These are phyloP conservation scores for Auriscalpium vulgare DNA, from an alignment of 768 basidiomycete species.

Conservation along the genomic window DNA sequence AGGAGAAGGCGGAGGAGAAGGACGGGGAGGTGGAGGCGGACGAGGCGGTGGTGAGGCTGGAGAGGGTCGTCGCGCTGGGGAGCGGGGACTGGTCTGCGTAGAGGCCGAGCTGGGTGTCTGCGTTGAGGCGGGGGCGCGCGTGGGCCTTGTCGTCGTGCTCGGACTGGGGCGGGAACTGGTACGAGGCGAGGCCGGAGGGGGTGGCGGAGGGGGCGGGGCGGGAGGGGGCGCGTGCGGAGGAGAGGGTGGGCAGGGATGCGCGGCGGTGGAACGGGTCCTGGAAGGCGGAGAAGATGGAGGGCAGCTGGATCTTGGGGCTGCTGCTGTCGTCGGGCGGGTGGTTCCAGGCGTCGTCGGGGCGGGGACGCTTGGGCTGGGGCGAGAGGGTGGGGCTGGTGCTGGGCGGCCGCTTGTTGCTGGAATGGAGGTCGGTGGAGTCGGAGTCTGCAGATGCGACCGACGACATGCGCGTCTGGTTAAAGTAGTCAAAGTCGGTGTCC, in stretches of 20 bases:
- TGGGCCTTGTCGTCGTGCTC: conserved; percentile 34
- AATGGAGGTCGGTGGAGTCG: conserved; percentile 48
- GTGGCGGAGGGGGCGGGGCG: conserved; percentile 34
- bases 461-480: conserved; percentile 71
- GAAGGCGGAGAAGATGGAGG: conserved; percentile 66
- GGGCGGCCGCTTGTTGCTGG: conserved; percentile 52
- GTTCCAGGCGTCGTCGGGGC: conserved; percentile 22
- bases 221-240: conserved; percentile 45
- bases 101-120: conserved; percentile 37
- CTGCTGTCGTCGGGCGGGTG: conserved; percentile 25
- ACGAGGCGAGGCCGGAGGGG: conserved; percentile 30
- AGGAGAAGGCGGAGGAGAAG: conserved; percentile 24
- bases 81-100: conserved; percentile 41
- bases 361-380: conserved; percentile 39
- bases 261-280: conserved; percentile 55
- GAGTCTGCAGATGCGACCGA: conserved; percentile 65
- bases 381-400: conserved; percentile 46
- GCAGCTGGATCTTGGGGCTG: conserved; percentile 54
- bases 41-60: conserved; percentile 9
- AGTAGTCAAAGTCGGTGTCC: conserved; percentile 34
- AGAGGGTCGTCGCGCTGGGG: conserved; percentile 37
- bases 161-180: conserved; percentile 50
- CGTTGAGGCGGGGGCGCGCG: conserved; percentile 40
- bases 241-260: conserved; percentile 54
- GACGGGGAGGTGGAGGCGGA: conserved; percentile 16